Evolutionary conservation across 768 basidiomycete species (phyloP).

Genomic region (Phlebiopsis flavidoalba): DNA sequence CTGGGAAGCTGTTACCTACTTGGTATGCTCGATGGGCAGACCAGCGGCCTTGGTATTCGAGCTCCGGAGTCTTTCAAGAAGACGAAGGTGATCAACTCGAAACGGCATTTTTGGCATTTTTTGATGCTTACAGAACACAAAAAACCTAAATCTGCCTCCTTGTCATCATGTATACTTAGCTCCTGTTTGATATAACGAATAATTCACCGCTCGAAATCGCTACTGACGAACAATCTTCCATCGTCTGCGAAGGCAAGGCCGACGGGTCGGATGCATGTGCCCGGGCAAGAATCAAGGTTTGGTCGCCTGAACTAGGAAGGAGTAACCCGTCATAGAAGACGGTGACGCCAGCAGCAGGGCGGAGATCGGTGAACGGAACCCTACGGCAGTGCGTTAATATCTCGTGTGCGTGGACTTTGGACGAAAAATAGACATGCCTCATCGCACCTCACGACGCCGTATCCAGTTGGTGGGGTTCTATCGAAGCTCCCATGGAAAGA

Average conservation of each 20-base stretch:
- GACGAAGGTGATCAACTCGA: not conserved
- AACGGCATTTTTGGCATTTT: not conserved
- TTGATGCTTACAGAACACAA: too few species aligned
- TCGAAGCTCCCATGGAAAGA: slow-evolving; percentile 42
- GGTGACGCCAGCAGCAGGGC: slow-evolving; percentile 27
- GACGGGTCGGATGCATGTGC: slow-evolving; percentile 40
- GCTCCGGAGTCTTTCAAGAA: slow-evolving; percentile 7
- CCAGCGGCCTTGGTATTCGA: not conserved
- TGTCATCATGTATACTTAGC: not conserved
- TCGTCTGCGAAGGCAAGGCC: slow-evolving; percentile 35
- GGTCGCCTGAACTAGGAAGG: slow-evolving; percentile 37
- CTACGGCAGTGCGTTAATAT: not conserved
- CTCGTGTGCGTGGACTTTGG: not conserved
- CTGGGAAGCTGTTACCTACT: slow-evolving; percentile 23
- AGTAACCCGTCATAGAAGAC: slow-evolving; percentile 10
- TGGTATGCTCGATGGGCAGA: slow-evolving; percentile 22
- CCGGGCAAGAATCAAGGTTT: slow-evolving; percentile 33
- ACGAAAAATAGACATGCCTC: not conserved
- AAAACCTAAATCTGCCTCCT: too few species aligned
- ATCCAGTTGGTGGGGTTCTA: slow-evolving; percentile 38
- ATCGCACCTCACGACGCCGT: slow-evolving; percentile 38
- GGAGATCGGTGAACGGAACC: not conserved
- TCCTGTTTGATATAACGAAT: slow-evolving; percentile 7
- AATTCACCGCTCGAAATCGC: slow-evolving; percentile 38
- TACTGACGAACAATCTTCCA: slow-evolving; percentile 34